Percentiles rank a stretch among this genome's conserved stretches.
phyloP scores from a whole-genome alignment of 2,329 filamentous ascomycete species.

The Pestalotiopsis sp. region DNA sequence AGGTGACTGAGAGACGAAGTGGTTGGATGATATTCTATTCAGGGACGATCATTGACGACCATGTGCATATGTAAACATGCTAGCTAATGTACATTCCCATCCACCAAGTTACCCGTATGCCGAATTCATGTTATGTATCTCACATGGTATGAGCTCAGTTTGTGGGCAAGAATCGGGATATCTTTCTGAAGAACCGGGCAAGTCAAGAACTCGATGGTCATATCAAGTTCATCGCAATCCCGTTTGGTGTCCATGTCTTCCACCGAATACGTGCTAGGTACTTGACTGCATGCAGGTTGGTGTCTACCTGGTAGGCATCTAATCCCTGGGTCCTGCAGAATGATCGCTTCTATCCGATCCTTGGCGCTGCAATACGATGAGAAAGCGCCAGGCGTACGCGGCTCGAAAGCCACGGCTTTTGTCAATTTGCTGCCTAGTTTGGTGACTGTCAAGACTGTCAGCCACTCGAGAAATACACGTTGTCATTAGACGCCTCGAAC shows the following conservation, averaged over 20 bases:
- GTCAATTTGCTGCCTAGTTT: not conserved
- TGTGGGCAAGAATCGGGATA: too few species aligned
- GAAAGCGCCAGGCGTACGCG: slow-evolving; percentile 5
- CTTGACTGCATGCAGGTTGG: not conserved
- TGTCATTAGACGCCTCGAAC: not conserved
- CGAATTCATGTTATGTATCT: too few species aligned
- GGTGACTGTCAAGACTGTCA: not conserved
- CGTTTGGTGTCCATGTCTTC: not conserved
- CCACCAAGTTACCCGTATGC: too few species aligned
- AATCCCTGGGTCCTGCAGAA: slow-evolving; percentile 5
- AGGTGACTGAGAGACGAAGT: too few species aligned
- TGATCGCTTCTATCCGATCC: slow-evolving; percentile 12
- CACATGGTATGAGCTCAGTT: too few species aligned
- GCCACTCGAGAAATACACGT: not conserved
- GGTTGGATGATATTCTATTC: too few species aligned
- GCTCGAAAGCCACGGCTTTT: not conserved
- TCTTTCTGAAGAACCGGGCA: too few species aligned
- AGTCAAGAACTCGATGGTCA: too few species aligned
- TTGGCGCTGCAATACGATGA: slow-evolving; percentile 12
- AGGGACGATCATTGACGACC: too few species aligned
- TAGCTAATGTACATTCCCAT: too few species aligned
- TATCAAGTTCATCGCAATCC: too few species aligned
- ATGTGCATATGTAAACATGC: too few species aligned
- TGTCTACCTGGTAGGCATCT: not conserved
- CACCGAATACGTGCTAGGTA: not conserved